Conservation (phyloP, 1,284 basidiomycete genomes). For the Pseudozyma pruni region DNA sequence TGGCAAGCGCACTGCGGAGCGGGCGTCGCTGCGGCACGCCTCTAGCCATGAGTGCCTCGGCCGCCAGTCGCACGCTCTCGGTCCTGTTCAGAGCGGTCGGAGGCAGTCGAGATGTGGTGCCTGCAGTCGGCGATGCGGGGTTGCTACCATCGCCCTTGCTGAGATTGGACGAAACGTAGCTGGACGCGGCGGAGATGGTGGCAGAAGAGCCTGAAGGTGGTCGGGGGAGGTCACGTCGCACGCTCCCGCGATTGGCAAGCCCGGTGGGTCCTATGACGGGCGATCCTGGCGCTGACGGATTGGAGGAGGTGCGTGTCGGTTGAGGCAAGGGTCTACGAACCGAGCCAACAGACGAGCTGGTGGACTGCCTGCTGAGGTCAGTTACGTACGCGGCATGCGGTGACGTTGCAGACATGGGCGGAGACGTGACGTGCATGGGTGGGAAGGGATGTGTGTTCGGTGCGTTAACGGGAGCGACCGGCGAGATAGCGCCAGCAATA, state of each 20-base stretch:
- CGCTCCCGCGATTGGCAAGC: slow-evolving; percentile 29
- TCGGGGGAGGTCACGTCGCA: slow-evolving; percentile 37
- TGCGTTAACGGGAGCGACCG: slow-evolving; percentile 1
- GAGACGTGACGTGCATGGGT: slow-evolving; percentile 11
- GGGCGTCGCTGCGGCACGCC: slow-evolving; percentile 51
- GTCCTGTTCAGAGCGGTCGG: slow-evolving; percentile 41
- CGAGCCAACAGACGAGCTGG: slow-evolving; percentile 40
- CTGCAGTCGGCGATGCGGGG: slow-evolving; percentile 26
- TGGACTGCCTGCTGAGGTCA: slow-evolving; percentile 42
- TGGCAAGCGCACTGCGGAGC: slow-evolving; percentile 36
- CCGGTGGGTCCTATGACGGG: slow-evolving; percentile 16
- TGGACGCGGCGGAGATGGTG: slow-evolving; percentile 28
- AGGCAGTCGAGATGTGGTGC: slow-evolving; percentile 27
- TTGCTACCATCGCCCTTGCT: slow-evolving; percentile 16
- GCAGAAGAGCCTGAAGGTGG: slow-evolving; percentile 38
- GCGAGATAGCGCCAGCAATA: slow-evolving; percentile 12
- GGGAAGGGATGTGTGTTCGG: slow-evolving; percentile 15
- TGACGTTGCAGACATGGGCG: slow-evolving; percentile 11
- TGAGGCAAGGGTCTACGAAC: slow-evolving; percentile 42
- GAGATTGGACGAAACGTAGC: slow-evolving; percentile 17
- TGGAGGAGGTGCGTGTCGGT: slow-evolving; percentile 40
- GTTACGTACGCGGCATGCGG: slow-evolving; percentile 20
- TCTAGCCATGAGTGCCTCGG: slow-evolving; percentile 60
- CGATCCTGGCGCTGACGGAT: slow-evolving; percentile 35
- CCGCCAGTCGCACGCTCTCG: slow-evolving; percentile 55